These are phyloP conservation scores for Aspergillus japonicus DNA, from an alignment of 2,329 filamentous ascomycete genomes.

Conservation along the genomic window DNA sequence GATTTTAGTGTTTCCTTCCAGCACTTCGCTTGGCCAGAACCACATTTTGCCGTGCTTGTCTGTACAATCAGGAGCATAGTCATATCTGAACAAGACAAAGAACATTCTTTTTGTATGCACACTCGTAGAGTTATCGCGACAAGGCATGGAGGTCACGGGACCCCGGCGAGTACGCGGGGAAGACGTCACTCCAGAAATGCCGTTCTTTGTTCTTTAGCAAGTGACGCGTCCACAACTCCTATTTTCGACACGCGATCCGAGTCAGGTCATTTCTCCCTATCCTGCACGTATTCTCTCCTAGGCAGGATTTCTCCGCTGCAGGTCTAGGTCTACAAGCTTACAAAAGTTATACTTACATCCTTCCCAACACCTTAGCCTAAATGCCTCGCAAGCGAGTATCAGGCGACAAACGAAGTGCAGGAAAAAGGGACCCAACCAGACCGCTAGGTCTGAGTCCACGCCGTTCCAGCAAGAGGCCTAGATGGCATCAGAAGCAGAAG, in stretches of 20 bases:
- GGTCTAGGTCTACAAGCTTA: not conserved
- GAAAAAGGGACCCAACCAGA: not conserved
- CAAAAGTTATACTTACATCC: not conserved
- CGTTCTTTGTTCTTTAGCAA: not conserved
- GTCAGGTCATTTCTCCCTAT: not conserved
- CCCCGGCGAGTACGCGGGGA: not conserved
- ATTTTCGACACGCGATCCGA: not conserved
- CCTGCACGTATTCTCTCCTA: no score
- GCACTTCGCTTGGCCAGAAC: no score
- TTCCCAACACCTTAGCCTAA: not conserved
- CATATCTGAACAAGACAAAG: no score
- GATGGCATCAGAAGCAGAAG: not conserved
- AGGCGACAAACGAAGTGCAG: not conserved
- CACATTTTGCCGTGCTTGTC: no score
- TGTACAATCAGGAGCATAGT: no score
- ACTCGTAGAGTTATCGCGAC: no score
- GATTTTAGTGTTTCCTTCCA: no score
- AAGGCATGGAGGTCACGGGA: not conserved
- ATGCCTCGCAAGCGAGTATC: not conserved
- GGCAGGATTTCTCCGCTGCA: no score
- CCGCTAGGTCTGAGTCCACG: not conserved
- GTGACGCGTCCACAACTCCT: not conserved
- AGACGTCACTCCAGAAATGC: not conserved
- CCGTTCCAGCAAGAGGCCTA: not conserved
- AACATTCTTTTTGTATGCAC: no score